phyloP scores from a whole-genome alignment of 805 yeast species.

The Metschnikowia similis region DNA sequence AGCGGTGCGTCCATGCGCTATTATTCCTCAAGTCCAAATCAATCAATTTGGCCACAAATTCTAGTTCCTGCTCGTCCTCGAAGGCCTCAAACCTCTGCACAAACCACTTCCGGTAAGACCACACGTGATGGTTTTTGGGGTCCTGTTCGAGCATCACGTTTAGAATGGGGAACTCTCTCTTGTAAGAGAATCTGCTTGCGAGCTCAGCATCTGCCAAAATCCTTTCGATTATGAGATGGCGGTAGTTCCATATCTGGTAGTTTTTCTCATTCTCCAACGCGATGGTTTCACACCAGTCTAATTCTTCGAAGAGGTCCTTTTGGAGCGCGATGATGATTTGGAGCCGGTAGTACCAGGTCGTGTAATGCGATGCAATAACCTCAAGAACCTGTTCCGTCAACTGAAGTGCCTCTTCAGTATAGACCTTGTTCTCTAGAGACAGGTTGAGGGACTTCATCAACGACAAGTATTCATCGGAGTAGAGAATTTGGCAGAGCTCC shows the following conservation, averaged over 20 bases:
- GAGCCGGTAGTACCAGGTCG: conserved; percentile 76
- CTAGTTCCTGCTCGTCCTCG: conserved; percentile 43
- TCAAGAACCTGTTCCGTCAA: conserved; percentile 62
- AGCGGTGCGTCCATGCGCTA: conserved; percentile 90
- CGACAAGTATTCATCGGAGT: conserved; percentile 65
- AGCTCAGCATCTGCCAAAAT: conserved; percentile 17
- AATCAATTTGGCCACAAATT: conserved; percentile 47
- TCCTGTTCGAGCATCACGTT: conserved; percentile 71
- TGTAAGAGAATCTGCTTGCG: conserved; percentile 29
- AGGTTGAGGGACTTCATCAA: conserved; percentile 61
- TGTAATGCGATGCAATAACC: conserved; percentile 83
- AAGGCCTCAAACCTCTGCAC: conserved; percentile 52
- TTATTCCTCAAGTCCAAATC: conserved; percentile 74
- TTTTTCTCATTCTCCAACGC: conserved; percentile 80
- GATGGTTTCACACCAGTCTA: conserved; percentile 74
- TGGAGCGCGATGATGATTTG: conserved; percentile 43
- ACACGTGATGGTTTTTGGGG: conserved; percentile 89
- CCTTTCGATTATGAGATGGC: conserved; percentile 57
- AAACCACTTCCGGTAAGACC: conserved; percentile 90
- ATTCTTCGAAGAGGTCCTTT: conserved; percentile 46
- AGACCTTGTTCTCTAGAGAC: conserved; percentile 54
- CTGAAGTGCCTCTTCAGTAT: conserved; percentile 64
- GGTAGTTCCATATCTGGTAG: conserved; percentile 96
- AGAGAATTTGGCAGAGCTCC: conserved; percentile 59
- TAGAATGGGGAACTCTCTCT: conserved; percentile 63